phyloP scores from a whole-genome alignment of 2,329 filamentous ascomycete genomes.

The Niveomyces coronatus region DNA sequence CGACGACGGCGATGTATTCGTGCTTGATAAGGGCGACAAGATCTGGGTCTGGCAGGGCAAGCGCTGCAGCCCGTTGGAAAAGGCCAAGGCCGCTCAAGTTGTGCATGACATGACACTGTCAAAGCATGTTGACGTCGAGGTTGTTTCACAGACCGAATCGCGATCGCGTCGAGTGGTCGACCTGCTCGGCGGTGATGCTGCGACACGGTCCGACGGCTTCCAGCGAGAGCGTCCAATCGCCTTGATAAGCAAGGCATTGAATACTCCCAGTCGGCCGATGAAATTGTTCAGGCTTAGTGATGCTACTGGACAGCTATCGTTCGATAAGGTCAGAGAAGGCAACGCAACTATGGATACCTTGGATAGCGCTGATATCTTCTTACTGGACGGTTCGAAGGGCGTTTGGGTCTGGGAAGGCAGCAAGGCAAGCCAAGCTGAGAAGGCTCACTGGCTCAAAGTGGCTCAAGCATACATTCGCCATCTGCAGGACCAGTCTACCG shows the following conservation, averaged over 20 bases:
- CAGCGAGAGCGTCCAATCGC: slow-evolving; percentile 30
- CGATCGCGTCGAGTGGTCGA: slow-evolving; percentile 44
- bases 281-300: slow-evolving; percentile 55
- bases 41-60: slow-evolving; percentile 63
- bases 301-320: slow-evolving; percentile 44
- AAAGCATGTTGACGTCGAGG: slow-evolving; percentile 55
- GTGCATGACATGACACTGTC: slow-evolving; percentile 54
- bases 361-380: slow-evolving; percentile 50
- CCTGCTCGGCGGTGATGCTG: slow-evolving; percentile 40
- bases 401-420: slow-evolving; percentile 60
- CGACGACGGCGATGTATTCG: slow-evolving; percentile 56
- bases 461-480: slow-evolving; percentile 44
- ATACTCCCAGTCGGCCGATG: slow-evolving; percentile 17
- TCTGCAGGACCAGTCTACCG: slow-evolving; percentile 23
- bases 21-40: slow-evolving; percentile 51
- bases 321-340: slow-evolving; percentile 49
- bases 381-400: slow-evolving; percentile 45
- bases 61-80: slow-evolving; percentile 57
- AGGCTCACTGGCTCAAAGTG: slow-evolving; percentile 48
- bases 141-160: slow-evolving; percentile 50
- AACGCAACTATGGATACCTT: slow-evolving; percentile 38
- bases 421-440: slow-evolving; percentile 47
- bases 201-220: slow-evolving; percentile 29
- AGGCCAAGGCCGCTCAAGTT: slow-evolving; percentile 56
- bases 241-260: slow-evolving; percentile 15